These are phyloP conservation scores for Physcomitrium patens DNA, from an alignment of 225 moss, liverwort and hornwort species.

Conservation along the genomic window DNA sequence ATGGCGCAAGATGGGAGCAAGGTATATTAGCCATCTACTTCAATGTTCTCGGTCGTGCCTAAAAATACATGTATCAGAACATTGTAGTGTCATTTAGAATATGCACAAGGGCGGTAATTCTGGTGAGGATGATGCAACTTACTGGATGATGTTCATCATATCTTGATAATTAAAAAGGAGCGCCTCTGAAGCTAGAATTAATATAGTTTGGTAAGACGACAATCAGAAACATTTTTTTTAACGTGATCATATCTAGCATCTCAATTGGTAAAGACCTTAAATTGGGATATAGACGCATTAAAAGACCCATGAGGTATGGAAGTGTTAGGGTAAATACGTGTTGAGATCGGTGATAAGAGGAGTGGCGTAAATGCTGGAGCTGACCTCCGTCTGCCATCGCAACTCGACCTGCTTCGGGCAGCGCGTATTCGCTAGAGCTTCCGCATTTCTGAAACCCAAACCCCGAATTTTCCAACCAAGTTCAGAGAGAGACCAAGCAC, in stretches of 20 bases:
- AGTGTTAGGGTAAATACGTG: constrained; percentile 49
- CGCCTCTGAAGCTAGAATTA: background rate
- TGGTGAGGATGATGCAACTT: background rate
- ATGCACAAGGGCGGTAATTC: background rate
- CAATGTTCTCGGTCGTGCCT: no score
- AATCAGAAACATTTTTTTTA: background rate
- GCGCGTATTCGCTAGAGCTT: constrained; percentile 65
- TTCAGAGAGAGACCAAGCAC: background rate
- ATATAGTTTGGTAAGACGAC: background rate
- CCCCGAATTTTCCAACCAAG: background rate
- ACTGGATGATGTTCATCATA: background rate
- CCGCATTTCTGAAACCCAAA: constrained; percentile 72
- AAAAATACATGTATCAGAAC: background rate
- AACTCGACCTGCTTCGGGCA: constrained; percentile 93
- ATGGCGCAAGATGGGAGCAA: no score
- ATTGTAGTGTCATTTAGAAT: constrained; percentile 15
- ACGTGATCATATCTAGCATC: constrained; percentile 3
- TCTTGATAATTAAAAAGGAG: background rate
- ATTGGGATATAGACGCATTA: background rate
- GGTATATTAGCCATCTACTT: no score
- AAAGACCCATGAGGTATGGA: constrained; percentile 15
- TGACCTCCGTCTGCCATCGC: constrained; percentile 99
- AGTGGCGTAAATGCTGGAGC: constrained; percentile 99
- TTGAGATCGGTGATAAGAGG: constrained; percentile 95
- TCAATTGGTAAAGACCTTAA: background rate